A percentile compares a stretch with the other conserved stretches of the same genome.
Conservation (phyloP, 2,329 filamentous ascomycete species). For the Aspergillus amoenus region DNA sequence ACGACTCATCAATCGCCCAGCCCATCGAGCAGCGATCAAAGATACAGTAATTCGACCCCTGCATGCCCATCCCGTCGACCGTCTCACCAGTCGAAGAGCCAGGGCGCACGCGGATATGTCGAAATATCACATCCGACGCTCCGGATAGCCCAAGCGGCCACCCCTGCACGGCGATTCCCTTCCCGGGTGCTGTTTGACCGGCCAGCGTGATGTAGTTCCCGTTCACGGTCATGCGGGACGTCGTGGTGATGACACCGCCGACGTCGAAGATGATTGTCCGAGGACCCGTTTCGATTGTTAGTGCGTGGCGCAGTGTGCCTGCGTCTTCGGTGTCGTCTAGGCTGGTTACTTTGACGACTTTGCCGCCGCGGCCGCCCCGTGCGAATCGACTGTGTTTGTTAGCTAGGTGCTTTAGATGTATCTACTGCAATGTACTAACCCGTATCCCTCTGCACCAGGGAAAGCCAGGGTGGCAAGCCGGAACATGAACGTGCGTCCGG, state of each 20-base stretch:
- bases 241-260: constrained; percentile 6
- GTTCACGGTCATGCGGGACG: constrained; percentile 4
- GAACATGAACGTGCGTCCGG: constrained; percentile 8
- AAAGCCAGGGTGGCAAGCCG: constrained; percentile 9
- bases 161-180: constrained; percentile 13
- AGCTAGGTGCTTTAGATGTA: neutral
- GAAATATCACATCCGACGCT: constrained; percentile 9
- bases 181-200: constrained; percentile 12
- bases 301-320: constrained; percentile 7
- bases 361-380: constrained; percentile 11
- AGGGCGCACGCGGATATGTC: constrained; percentile 8
- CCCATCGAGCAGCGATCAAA: constrained; percentile 12
- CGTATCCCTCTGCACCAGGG: constrained; percentile 14
- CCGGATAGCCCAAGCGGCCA: constrained; percentile 11
- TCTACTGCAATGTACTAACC: neutral
- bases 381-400: constrained; percentile 7
- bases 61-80: constrained; percentile 13
- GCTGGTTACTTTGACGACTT: constrained; percentile 13
- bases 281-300: constrained; percentile 5
- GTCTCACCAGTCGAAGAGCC: constrained; percentile 4
- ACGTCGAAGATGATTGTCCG: constrained; percentile 12
- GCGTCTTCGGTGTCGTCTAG: constrained; percentile 8
- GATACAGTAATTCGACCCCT: constrained; percentile 12
- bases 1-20: constrained; percentile 13
- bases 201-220: constrained; percentile 8